Evolutionary conservation across 192 early-diverging fungal species (phyloP), one percentile per base, ranked within the genome.

Genomic region (Rhizophlyctis rosea): DNA sequence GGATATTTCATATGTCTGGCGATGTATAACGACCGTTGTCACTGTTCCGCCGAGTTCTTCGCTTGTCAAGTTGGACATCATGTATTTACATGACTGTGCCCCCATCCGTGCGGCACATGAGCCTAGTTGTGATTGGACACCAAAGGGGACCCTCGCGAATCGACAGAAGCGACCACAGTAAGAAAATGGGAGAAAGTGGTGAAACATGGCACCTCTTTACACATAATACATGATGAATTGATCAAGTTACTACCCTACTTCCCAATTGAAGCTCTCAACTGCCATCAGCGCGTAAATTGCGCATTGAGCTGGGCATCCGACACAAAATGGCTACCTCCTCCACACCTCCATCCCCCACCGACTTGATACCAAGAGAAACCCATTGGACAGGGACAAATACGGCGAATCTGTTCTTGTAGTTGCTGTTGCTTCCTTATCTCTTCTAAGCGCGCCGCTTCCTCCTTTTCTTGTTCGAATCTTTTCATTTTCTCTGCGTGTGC

Each of bases 281-380:
- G 57, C 28, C 18, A 35, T 35, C 28, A 35, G 47, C 28, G 11
- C 24, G 56, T 57, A 24, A 69, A 69, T 32, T 57, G 60, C 35
- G 14, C n/a, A 11, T 64, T 2, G 31, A 70, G 57, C 57, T 70
- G 29, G 32, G 54, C 61, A 29, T 70, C 55, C 30, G 48, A 51
- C 0, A 65, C 69, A 58, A 65, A 65, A 34, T 70, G 69, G 4
- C 34, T 48, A 7, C 69, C 69, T 9, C 69, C 69, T 3, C 44
- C 62, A 51, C 69, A 70, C 9, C 69, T 48, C 69, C 69, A 70
- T 5, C 69, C 69, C 31, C 28, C 36, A 16, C 62, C 61, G 30
- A 16, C 21, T 51, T 70, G 14, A 24, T 13, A 50, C 69, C 69
- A 70, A 9, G 9, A 9, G 52, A 36, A 72, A 0, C 70, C 65